Percentiles rank a stretch among this genome's conserved stretches.
Evolutionary conservation across 306 rosid species (phyloP).

Genomic region (Leucaena leucocephala): DNA sequence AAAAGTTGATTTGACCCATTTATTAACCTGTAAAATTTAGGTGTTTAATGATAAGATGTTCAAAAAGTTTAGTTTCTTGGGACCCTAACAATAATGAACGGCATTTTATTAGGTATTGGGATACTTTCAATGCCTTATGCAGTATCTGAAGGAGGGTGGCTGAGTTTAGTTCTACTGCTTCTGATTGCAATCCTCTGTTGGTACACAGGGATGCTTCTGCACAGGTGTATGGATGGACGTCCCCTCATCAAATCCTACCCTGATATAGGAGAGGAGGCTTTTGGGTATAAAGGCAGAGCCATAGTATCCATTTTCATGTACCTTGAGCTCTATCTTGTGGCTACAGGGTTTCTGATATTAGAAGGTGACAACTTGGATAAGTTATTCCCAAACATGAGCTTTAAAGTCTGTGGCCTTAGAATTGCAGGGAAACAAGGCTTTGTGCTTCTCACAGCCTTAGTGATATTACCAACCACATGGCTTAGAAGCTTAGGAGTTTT

Average conservation of each 20-base stretch:
- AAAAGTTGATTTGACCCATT: not conserved
- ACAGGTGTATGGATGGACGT: slow-evolving; percentile 52
- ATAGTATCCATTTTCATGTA: slow-evolving; percentile 54
- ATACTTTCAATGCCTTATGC: slow-evolving; percentile 68
- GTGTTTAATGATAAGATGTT: not conserved
- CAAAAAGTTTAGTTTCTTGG: not conserved
- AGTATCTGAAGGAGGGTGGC: slow-evolving; percentile 68
- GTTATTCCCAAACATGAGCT: slow-evolving; percentile 49
- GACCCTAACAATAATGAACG: not conserved
- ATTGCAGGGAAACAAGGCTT: slow-evolving; percentile 48
- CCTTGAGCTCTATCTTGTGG: slow-evolving; percentile 54
- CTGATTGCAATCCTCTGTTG: slow-evolving; percentile 45
- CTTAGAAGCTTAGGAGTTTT: slow-evolving; percentile 47
- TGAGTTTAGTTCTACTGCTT: slow-evolving; percentile 49
- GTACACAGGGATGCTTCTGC: slow-evolving; percentile 59
- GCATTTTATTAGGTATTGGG: slow-evolving; percentile 59
- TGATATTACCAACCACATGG: slow-evolving; percentile 69
- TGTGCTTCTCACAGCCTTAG: slow-evolving; percentile 46
- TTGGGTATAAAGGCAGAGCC: slow-evolving; percentile 54
- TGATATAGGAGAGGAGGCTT: slow-evolving; percentile 60
- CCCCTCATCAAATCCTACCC: slow-evolving; percentile 48
- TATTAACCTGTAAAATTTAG: not conserved
- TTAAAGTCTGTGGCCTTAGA: slow-evolving; percentile 38
- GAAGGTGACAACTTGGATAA: slow-evolving; percentile 61
- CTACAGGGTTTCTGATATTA: slow-evolving; percentile 50